Evolutionary conservation across 164 flowering plant genomes (phyloP).

Genomic region (Echeveria elegans): DNA sequence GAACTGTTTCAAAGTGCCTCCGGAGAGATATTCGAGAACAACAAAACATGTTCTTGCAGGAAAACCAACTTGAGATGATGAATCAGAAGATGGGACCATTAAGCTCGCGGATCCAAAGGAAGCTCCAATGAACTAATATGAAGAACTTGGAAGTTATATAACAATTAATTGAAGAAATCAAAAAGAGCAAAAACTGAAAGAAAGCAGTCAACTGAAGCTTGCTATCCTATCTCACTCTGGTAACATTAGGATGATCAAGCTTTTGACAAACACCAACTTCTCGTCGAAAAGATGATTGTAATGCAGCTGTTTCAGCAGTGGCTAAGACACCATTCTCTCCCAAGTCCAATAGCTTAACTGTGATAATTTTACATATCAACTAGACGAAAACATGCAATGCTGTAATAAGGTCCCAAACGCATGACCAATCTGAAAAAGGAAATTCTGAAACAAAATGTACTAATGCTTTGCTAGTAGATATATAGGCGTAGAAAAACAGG

Average conservation of each 20-base stretch:
- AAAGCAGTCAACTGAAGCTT: too few relatives aligned
- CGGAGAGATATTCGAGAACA: constrained; percentile 9
- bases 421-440: too few relatives aligned
- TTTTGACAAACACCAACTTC: constrained; percentile 98
- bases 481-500: too few relatives aligned
- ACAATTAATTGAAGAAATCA: not conserved
- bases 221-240: constrained; percentile 51
- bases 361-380: too few relatives aligned
- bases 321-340: constrained; percentile 83
- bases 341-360: constrained; percentile 94
- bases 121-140: constrained; percentile 66
- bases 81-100: constrained; percentile 30
- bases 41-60: not conserved
- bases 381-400: too few relatives aligned
- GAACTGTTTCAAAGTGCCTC: constrained; percentile 8
- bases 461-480: too few relatives aligned
- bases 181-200: not conserved
- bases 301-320: constrained; percentile 60
- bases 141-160: not conserved
- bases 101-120: constrained; percentile 58
- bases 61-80: too few relatives aligned
- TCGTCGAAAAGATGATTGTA: constrained; percentile 67
- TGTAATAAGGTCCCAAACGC: too few relatives aligned
- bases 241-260: constrained; percentile 93
- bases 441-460: too few relatives aligned